These are phyloP conservation scores for Eucommia ulmoides DNA, from an alignment of 257 asterid genomes.

Conservation along the genomic window DNA sequence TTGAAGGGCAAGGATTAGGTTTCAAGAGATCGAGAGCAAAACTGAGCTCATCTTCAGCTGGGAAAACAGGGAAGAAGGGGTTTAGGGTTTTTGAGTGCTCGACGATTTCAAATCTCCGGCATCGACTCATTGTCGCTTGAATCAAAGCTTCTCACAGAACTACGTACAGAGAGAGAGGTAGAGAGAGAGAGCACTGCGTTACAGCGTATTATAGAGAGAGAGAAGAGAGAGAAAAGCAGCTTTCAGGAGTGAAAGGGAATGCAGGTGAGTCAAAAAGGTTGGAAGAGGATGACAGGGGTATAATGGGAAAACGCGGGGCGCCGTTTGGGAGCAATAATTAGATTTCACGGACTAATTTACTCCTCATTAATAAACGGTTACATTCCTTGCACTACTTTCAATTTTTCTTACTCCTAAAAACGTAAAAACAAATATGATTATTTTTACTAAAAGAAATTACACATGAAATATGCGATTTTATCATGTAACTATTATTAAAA, in stretches of 20 bases:
- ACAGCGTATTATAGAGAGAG: background rate
- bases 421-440: no score
- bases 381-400: no score
- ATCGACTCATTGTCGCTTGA: constrained; percentile 37
- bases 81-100: constrained; percentile 30
- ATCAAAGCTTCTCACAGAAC: background rate
- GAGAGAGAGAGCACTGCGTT: background rate
- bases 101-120: constrained; percentile 45
- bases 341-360: no score
- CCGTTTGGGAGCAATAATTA: no score
- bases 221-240: background rate
- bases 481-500: no score
- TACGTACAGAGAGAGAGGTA: background rate
- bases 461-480: no score
- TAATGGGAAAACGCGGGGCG: background rate
- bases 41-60: constrained; percentile 32
- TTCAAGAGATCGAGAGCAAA: constrained; percentile 30
- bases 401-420: no score
- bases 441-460: no score
- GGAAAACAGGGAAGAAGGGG: constrained; percentile 21
- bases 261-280: background rate
- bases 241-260: background rate
- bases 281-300: background rate
- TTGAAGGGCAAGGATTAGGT: constrained; percentile 10
- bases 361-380: no score